Percentiles rank a stretch among this genome's conserved stretches.
Conservation (phyloP, 441 rosid species). For the Eruca vesicaria region DNA sequence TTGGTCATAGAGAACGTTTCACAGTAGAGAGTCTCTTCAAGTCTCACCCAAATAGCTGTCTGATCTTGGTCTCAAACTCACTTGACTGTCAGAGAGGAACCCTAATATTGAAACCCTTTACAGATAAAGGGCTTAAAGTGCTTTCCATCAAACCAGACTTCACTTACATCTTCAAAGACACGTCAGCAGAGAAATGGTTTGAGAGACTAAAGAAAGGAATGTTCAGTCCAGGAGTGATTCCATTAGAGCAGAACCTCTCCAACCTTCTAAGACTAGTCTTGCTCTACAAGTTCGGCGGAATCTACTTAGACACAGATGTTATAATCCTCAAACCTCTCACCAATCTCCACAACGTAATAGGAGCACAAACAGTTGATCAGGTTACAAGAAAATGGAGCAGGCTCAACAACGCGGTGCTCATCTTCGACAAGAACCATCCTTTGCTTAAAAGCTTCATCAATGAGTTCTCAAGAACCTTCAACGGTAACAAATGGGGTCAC, state of each 20-base stretch:
- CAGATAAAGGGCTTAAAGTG: slow-evolving; percentile 47
- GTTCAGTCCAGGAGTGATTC: slow-evolving; percentile 65
- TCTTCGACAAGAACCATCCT: slow-evolving; percentile 77
- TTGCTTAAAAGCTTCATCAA: slow-evolving; percentile 64
- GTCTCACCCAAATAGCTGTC: slow-evolving; percentile 53
- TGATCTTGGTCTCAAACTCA: slow-evolving; percentile 67
- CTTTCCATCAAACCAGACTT: slow-evolving; percentile 63
- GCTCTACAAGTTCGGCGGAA: slow-evolving; percentile 81
- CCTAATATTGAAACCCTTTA: slow-evolving; percentile 44
- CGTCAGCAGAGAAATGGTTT: slow-evolving; percentile 69
- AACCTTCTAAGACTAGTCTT: slow-evolving; percentile 69
- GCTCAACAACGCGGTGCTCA: slow-evolving; percentile 49
- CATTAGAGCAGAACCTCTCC: slow-evolving; percentile 85
- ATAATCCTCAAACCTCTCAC: slow-evolving; percentile 49
- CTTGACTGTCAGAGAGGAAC: slow-evolving; percentile 58
- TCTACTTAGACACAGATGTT: slow-evolving; percentile 76
- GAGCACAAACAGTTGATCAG: slow-evolving; percentile 66
- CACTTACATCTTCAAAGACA: slow-evolving; percentile 52
- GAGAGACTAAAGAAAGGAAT: slow-evolving; percentile 45
- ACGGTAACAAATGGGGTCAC: slow-evolving; percentile 72
- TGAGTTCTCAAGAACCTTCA: slow-evolving; percentile 54
- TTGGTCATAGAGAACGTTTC: slow-evolving; percentile 59
- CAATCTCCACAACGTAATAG: slow-evolving; percentile 54
- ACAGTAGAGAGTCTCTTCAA: slow-evolving; percentile 64
- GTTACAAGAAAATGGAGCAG: slow-evolving; percentile 46